A percentile compares a stretch with the other conserved stretches of the same genome.
Conservation (phyloP, 306 rosid species). For the Cucurbita ficifolia region DNA sequence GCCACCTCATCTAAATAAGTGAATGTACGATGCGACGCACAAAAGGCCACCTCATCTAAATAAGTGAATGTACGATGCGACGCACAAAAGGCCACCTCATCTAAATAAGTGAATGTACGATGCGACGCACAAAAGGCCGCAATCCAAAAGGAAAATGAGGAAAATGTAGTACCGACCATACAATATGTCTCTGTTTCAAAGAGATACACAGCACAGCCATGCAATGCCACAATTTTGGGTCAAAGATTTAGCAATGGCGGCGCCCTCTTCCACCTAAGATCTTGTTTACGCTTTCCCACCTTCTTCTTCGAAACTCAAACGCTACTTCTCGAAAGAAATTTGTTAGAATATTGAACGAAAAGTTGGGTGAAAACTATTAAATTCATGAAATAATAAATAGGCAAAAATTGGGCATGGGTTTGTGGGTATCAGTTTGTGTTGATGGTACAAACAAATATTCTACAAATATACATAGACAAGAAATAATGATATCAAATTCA, state of each 20-base stretch:
- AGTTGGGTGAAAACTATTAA: background rate
- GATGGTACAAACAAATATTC: background rate
- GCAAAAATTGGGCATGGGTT: conserved; percentile 31
- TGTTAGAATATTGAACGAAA: no score
- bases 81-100: no score
- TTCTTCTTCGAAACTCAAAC: no score
- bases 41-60: no score
- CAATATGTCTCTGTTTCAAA: background rate
- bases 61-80: no score
- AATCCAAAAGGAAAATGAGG: background rate
- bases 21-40: no score
- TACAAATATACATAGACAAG: background rate
- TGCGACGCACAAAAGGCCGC: no score
- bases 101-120: no score
- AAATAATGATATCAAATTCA: background rate
- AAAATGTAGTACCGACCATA: background rate
- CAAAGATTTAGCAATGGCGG: background rate
- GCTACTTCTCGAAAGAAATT: no score
- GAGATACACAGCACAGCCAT: background rate
- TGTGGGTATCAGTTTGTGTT: background rate
- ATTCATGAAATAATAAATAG: conserved; percentile 11
- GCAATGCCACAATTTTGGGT: background rate
- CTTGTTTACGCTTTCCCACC: background rate
- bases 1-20: no score
- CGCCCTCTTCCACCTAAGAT: background rate